Conservation (phyloP, 2,329 filamentous ascomycete genomes). For the Sphaerostilbella broomeana region DNA sequence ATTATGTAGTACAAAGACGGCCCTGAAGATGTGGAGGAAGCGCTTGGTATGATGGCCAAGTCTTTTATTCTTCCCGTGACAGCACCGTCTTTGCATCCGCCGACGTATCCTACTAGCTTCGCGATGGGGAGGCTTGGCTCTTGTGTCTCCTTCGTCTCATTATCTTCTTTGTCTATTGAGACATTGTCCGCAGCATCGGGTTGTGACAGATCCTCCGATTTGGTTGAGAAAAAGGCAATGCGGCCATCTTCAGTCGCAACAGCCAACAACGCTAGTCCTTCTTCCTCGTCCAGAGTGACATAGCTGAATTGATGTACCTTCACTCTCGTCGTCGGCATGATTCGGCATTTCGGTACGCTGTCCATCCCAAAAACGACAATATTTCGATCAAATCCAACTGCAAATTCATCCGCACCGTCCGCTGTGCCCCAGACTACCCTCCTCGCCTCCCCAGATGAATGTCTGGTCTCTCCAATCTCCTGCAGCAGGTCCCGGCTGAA, state of each 20-base stretch:
- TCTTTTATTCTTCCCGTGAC: constrained; percentile 77
- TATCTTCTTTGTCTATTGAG: constrained; percentile 19
- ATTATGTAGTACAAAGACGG: constrained; percentile 49
- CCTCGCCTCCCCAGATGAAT: constrained; percentile 74
- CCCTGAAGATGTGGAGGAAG: no score
- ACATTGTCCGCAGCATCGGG: constrained; percentile 14
- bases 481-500: constrained; percentile 68
- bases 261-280: constrained; percentile 50
- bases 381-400: constrained; percentile 82
- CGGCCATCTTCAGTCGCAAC: constrained; percentile 87
- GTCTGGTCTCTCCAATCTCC: constrained; percentile 68
- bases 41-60: constrained; percentile 58
- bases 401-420: constrained; percentile 72
- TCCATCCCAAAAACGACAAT: constrained; percentile 83
- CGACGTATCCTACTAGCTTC: constrained; percentile 67
- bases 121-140: constrained; percentile 46
- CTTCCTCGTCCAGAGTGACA: constrained; percentile 44
- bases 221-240: constrained; percentile 75
- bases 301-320: constrained; percentile 84
- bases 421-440: constrained; percentile 72
- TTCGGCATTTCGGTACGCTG: constrained; percentile 69
- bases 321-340: constrained; percentile 59
- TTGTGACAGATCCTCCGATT: constrained; percentile 38
- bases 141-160: constrained; percentile 28
- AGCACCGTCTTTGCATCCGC: constrained; percentile 58